phyloP scores from a whole-genome alignment of 495 filamentous ascomycete genomes.

The Acidomyces sp. region DNA sequence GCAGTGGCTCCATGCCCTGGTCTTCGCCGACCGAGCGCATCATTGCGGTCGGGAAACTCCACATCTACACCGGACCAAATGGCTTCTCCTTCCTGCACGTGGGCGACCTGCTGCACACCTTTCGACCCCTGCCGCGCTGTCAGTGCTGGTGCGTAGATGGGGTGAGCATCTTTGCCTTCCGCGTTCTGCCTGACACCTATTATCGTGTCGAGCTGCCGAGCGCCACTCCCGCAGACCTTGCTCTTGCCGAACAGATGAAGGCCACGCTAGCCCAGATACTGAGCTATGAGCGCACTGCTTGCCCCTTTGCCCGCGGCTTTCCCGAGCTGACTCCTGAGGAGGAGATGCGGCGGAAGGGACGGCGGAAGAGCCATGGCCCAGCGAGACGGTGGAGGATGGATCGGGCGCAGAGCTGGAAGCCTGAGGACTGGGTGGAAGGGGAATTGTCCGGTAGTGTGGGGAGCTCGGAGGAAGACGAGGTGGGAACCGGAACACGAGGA shows the following conservation, averaged over 20 bases:
- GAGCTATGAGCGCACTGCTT: slow-evolving; percentile 74
- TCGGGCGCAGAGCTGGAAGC: slow-evolving; percentile 36
- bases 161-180: slow-evolving; percentile 66
- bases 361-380: slow-evolving; percentile 19
- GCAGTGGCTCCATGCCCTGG: slow-evolving; percentile 45
- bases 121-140: slow-evolving; percentile 73
- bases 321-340: slow-evolving; percentile 61
- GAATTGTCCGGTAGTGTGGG: slow-evolving; percentile 1
- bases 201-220: slow-evolving; percentile 79
- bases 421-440: slow-evolving; percentile 19
- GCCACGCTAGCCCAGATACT: slow-evolving; percentile 54
- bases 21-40: slow-evolving; percentile 64
- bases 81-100: slow-evolving; percentile 78
- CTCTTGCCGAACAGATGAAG: slow-evolving; percentile 51
- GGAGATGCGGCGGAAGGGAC: slow-evolving; percentile 52
- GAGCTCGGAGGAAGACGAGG: slow-evolving; percentile 21
- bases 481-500: slow-evolving; percentile 10
- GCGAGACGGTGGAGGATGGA: slow-evolving; percentile 34
- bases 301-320: slow-evolving; percentile 69
- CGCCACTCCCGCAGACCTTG: slow-evolving; percentile 43
- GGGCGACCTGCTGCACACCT: slow-evolving; percentile 64
- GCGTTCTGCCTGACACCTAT: slow-evolving; percentile 64
- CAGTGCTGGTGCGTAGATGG: slow-evolving; percentile 89
- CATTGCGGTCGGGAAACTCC: slow-evolving; percentile 62
- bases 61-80: slow-evolving; percentile 67